Base-by-base conservation (phyloP, 352 stramenopile genomes). In the Aphanomyces euteiches region DNA sequence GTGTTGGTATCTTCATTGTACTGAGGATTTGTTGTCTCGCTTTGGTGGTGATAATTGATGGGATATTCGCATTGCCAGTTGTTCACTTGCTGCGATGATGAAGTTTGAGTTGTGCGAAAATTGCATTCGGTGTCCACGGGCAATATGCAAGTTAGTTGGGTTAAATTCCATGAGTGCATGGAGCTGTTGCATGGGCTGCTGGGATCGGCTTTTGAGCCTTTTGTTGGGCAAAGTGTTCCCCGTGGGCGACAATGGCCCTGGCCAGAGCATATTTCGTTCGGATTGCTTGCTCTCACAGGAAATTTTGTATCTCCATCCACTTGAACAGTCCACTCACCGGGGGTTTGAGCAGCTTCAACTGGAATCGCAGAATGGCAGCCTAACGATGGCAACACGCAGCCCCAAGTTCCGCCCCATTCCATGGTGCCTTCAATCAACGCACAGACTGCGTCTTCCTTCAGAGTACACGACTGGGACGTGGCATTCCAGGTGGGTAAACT, bases 331-430 rank as follows among this genome's bases (percentile, higher is more conserved):
- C 54, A 61, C 5, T 12, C 43, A 1, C 54, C 54, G 7, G 54
- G 54, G 5, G 17, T 37, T 7, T 28, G 21, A 7, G 5, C 54
- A 10, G 34, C n/a, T 37, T 28, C n/a, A 10, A 40, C 43, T 19
- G 54, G 12, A 37, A 37, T 13, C 10, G 54, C 43, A 13, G 15
- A 21, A 38, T 58, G 5, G n/a, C 54, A 61, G 12, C 54, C 54
- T 6, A 45, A 37, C 6, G 54, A 61, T 40, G 54, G 54, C 39
- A 40, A 61, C n/a, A 61, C 37, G 28, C 54, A 61, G 19, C 54
- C 54, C 54, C 54, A 61, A n/a, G 54, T 61, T 12, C 54, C 54
- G 34, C 54, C 54, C 19, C 17, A 41, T 61, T 61, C 17, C 12
- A 45, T 39, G 19, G 5, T 39, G 5, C 54, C 54, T 19, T 28